Percentiles rank a stretch among this genome's conserved stretches.
Conservation (phyloP, 441 rosid genomes). For the Jatropha multifida region DNA sequence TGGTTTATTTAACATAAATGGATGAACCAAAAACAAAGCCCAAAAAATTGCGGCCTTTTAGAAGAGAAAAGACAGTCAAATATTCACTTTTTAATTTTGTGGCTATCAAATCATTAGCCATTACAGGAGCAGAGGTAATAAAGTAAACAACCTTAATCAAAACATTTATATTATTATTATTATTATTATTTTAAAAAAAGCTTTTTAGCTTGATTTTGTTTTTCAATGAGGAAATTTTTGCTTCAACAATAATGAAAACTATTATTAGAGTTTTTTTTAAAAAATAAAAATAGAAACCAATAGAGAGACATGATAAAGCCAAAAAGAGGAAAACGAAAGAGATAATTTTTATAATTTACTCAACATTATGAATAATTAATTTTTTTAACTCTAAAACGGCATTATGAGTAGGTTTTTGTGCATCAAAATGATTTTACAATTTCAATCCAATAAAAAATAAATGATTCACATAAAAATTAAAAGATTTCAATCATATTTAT, state of each 20-base stretch:
- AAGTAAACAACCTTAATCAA: not conserved
- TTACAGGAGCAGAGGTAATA: not conserved
- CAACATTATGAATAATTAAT: too few species aligned
- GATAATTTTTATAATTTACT: too few species aligned
- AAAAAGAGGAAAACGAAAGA: not conserved
- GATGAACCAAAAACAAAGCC: not conserved
- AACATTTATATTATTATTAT: not conserved
- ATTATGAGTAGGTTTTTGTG: too few species aligned
- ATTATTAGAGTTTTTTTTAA: not conserved
- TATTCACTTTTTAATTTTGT: not conserved
- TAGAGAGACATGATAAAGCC: not conserved
- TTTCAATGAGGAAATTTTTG: not conserved
- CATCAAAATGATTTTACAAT: too few species aligned
- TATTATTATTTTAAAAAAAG: not conserved
- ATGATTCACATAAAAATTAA: too few species aligned
- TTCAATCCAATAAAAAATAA: too few species aligned
- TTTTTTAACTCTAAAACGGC: too few species aligned
- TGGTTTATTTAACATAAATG: not conserved
- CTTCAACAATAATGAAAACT: conserved; percentile 4
- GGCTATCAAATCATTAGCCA: conserved; percentile 4
- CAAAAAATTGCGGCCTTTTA: not conserved
- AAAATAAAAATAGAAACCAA: not conserved
- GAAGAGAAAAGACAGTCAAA: not conserved
- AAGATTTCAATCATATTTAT: too few species aligned
- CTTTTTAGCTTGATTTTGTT: not conserved